A percentile compares a stretch with the other conserved stretches of the same genome.
Conservation (phyloP, 2,329 filamentous ascomycete species). For the Aureobasidium namibiae region DNA sequence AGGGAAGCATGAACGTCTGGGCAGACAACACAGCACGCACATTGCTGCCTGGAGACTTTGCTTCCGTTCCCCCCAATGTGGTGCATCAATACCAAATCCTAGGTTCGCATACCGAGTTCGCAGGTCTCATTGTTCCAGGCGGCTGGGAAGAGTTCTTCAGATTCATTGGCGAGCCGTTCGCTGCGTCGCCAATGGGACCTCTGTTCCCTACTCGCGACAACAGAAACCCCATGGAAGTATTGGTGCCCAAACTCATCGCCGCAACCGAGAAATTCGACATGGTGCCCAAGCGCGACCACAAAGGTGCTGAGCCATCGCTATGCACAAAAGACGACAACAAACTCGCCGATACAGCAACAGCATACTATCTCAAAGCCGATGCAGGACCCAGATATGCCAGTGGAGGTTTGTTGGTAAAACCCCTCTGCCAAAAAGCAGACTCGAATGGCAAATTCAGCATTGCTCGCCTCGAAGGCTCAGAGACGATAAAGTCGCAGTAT, state of each 20-base stretch:
- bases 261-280: constrained; percentile 50
- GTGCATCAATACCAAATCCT: constrained; percentile 50
- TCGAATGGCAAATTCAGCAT: constrained; percentile 45
- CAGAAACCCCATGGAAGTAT: constrained; percentile 41
- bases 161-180: constrained; percentile 46
- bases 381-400: constrained; percentile 40
- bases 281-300: constrained; percentile 42
- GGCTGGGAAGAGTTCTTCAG: constrained; percentile 56
- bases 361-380: constrained; percentile 46
- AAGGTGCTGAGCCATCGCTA: constrained; percentile 36
- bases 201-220: constrained; percentile 45
- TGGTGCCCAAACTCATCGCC: constrained; percentile 49
- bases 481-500: constrained; percentile 22
- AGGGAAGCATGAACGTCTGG: constrained; percentile 50
- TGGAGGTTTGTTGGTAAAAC: constrained; percentile 40
- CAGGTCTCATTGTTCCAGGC: constrained; percentile 48
- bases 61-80: constrained; percentile 43
- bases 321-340: constrained; percentile 35
- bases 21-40: constrained; percentile 49
- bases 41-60: constrained; percentile 49
- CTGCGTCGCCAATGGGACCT: constrained; percentile 20
- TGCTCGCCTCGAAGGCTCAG: constrained; percentile 38
- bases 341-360: constrained; percentile 30
- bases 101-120: constrained; percentile 46
- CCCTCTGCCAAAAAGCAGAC: constrained; percentile 42